A percentile compares a stretch with the other conserved stretches of the same genome.
Conservation (phyloP, 768 basidiomycete genomes). For the Mycena kentingensis region DNA sequence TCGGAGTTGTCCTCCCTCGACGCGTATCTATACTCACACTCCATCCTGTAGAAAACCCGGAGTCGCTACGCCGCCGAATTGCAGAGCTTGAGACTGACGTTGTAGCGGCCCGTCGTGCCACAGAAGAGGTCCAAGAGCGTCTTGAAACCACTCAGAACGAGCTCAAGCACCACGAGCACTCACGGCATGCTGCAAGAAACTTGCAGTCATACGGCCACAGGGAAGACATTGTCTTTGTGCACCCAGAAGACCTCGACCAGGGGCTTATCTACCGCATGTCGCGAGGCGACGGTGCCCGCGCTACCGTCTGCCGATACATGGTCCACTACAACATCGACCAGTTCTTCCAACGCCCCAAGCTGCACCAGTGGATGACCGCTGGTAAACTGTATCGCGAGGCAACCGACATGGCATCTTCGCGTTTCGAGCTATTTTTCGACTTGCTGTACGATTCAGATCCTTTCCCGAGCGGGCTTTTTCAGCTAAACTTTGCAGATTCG, state of each 20-base stretch:
- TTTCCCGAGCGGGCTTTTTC: too few species aligned
- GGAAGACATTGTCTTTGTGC: slow-evolving; percentile 22
- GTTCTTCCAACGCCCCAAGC: slow-evolving; percentile 16
- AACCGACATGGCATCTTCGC: slow-evolving; percentile 18
- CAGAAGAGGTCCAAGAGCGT: too few species aligned
- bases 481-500: too few species aligned
- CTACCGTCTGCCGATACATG: slow-evolving; percentile 12
- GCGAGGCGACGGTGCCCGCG: slow-evolving; percentile 6
- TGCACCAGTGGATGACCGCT: slow-evolving; percentile 21
- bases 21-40: too few species aligned
- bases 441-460: too few species aligned
- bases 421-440: slow-evolving; percentile 39
- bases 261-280: slow-evolving; percentile 12
- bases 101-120: slow-evolving; percentile 1
- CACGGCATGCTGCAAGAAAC: slow-evolving; percentile 14
- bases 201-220: slow-evolving; percentile 18
- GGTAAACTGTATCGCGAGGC: slow-evolving; percentile 24
- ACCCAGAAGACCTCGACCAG: slow-evolving; percentile 17
- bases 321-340: slow-evolving; percentile 23
- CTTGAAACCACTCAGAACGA: slow-evolving; percentile 5
- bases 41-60: neutral
- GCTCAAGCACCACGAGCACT: neutral
- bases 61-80: slow-evolving; percentile 8
- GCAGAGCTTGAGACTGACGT: slow-evolving; percentile 12
- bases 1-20: too few species aligned